A percentile compares a stretch with the other conserved stretches of the same genome.
Conservation (phyloP, 1,139 yeast species). For the Citeromyces siamensis region DNA sequence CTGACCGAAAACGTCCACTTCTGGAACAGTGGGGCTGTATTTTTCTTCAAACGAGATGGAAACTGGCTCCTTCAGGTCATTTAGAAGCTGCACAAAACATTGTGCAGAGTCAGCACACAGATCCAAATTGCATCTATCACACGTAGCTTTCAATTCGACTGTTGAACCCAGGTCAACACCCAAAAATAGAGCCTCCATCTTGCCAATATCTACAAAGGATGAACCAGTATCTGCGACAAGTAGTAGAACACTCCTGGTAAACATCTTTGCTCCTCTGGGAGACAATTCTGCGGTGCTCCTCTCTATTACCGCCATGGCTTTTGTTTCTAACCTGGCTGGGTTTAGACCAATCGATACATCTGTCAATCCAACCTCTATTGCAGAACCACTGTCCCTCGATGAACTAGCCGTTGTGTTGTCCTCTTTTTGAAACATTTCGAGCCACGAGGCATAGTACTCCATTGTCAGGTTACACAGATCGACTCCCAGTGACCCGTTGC, state of each 20-base stretch:
- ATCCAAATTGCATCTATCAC: slow-evolving; percentile 39
- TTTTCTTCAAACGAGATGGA: slow-evolving; percentile 44
- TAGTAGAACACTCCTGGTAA: slow-evolving; percentile 31
- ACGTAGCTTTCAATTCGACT: slow-evolving; percentile 31
- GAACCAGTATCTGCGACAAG: slow-evolving; percentile 46
- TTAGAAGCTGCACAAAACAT: slow-evolving; percentile 51
- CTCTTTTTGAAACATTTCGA: slow-evolving; percentile 20
- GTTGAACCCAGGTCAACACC: slow-evolving; percentile 12
- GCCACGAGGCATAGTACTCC: slow-evolving; percentile 49
- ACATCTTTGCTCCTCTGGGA: slow-evolving; percentile 21
- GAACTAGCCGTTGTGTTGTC: slow-evolving; percentile 5
- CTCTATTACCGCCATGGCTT: slow-evolving; percentile 34
- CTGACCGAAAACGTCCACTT: slow-evolving; percentile 34
- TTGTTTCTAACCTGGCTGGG: slow-evolving; percentile 46
- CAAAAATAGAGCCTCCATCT: slow-evolving; percentile 26
- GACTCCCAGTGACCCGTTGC: slow-evolving; percentile 20
- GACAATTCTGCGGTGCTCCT: slow-evolving; percentile 26
- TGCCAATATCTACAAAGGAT: slow-evolving; percentile 37
- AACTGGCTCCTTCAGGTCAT: slow-evolving; percentile 63
- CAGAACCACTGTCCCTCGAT: not conserved
- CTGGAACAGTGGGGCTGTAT: slow-evolving; percentile 27
- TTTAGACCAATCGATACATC: slow-evolving; percentile 45
- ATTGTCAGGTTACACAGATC: slow-evolving; percentile 30
- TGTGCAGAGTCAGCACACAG: slow-evolving; percentile 82
- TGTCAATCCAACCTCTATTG: slow-evolving; percentile 21